Evolutionary conservation across 805 yeast genomes (phyloP).

Genomic region (Metschnikowia shivogae): DNA sequence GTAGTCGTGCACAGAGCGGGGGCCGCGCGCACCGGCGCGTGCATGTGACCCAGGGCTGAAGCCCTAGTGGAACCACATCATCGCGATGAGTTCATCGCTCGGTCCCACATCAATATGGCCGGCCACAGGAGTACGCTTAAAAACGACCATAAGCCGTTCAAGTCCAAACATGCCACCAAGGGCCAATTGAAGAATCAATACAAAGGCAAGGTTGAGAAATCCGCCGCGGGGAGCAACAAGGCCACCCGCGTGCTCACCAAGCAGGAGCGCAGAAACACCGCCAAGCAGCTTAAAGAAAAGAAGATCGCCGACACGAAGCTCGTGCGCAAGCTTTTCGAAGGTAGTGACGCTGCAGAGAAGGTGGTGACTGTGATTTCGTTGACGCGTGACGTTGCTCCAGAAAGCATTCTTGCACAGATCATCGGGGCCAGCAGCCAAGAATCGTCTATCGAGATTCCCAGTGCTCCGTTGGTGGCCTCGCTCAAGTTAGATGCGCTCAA

Average conservation of each 20-base stretch:
- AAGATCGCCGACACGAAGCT: conserved; percentile 61
- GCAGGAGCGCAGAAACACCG: conserved; percentile 69
- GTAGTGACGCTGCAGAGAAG: conserved; percentile 75
- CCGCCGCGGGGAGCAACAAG: conserved; percentile 32
- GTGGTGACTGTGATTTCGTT: conserved; percentile 78
- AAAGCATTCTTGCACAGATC: conserved; percentile 50
- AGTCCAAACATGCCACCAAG: conserved; percentile 86
- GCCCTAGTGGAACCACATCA: conserved; percentile 9
- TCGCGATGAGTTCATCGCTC: conserved; percentile 1
- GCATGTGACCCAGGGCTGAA: conserved; percentile 8
- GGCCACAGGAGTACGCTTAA: conserved; percentile 84
- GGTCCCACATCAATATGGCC: conserved; percentile 42
- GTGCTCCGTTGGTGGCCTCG: conserved; percentile 48
- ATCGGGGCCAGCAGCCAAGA: conserved; percentile 36
- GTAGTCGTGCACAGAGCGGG: conserved; percentile 7
- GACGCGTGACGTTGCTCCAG: conserved; percentile 62
- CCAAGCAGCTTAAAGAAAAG: conserved; percentile 70
- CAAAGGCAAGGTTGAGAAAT: conserved; percentile 86
- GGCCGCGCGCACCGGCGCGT: neutral
- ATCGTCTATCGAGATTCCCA: conserved; percentile 17
- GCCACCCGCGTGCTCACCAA: conserved; percentile 39
- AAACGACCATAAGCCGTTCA: conserved; percentile 84
- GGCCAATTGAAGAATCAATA: conserved; percentile 74
- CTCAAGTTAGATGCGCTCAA: conserved; percentile 63
- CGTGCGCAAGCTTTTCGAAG: conserved; percentile 71